Evolutionary conservation across 2,329 filamentous ascomycete genomes (phyloP), one percentile per base, ranked within the genome.

Genomic region (Cladophialophora immunda): DNA sequence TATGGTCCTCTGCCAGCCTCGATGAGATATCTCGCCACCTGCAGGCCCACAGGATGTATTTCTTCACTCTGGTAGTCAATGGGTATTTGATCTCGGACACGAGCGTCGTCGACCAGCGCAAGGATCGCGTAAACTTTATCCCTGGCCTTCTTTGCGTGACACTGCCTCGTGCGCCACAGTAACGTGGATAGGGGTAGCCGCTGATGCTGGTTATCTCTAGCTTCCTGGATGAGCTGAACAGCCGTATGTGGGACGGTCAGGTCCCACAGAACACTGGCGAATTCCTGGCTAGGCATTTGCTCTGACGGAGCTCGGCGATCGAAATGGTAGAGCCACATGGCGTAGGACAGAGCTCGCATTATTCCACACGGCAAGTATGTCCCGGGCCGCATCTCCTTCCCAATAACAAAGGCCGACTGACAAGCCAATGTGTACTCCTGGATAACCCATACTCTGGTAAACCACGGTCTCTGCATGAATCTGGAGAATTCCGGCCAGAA

Each of bases 361-460:
- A 62, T n/a, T 7, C 50, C 36, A 2, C 29, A 9, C 13, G 47
- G n/a, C 15, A 66, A 25, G 50, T 56, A 66, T 1, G n/a, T 17
- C 6, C 34, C 36, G 34, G 55, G 47, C 1, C 52, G 41, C 19
- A 66, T 47, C 7, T 56, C 7, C 29, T 27, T 19, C 25, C 66
- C 66, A 17, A 68, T 62, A 56, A 68, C 41, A 38, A 68, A 57
- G 6, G 47, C 13, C 6, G 34, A 17, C 3, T 22, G 41, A 11
- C 52, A 17, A 13, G 71, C 69, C 11, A 73, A 62, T 19, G 67
- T 62, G 36, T 66, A 67, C 55, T 73, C 71, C 36, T 72, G 71
- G 9, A 72, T 62, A 3, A 73, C 63, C 71, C 71, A 73, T 17
- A 71, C 54, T 7, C 72, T 34, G 3, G 63, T 66, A 56, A 70